phyloP scores from a whole-genome alignment of 495 filamentous ascomycete species.

The Chaetomium fimeti region DNA sequence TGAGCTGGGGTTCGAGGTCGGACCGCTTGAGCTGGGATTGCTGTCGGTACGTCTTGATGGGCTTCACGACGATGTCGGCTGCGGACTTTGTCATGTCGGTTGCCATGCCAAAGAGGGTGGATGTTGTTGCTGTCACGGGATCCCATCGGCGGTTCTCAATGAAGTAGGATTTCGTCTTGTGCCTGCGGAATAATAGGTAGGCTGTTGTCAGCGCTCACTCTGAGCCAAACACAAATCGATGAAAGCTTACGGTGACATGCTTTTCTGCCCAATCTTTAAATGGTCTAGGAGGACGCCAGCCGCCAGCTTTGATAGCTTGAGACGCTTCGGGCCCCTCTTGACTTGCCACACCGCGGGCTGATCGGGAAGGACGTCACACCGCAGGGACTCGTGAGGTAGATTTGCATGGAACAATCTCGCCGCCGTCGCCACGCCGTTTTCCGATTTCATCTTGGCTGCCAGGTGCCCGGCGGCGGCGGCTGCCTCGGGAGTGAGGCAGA shows the following conservation, averaged over 20 bases:
- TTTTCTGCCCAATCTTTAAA: too few species aligned
- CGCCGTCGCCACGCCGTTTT: conserved; percentile 51
- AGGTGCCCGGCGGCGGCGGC: conserved; percentile 55
- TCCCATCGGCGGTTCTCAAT: neutral
- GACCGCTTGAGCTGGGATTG: too few species aligned
- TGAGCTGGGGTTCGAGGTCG: too few species aligned
- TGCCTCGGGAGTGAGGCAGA: conserved; percentile 56
- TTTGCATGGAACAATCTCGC: neutral
- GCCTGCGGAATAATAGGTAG: neutral
- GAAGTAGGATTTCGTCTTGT: neutral
- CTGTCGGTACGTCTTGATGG: neutral
- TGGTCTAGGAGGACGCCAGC: too few species aligned
- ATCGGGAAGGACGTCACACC: neutral
- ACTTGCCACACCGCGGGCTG: neutral
- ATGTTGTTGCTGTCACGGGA: neutral
- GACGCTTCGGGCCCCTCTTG: neutral
- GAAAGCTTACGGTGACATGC: neutral
- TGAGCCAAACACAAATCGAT: neutral
- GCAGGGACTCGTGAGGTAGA: too few species aligned
- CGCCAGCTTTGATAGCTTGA: neutral
- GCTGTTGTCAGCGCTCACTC: neutral
- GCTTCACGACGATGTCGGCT: conserved; percentile 41
- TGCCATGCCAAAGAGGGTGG: neutral
- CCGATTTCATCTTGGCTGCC: conserved; percentile 57
- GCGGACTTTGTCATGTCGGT: conserved; percentile 1